Percentiles rank a stretch among this genome's conserved stretches.
Conservation (phyloP, 1,284 basidiomycete genomes). For the Rhodotorula sp. region DNA sequence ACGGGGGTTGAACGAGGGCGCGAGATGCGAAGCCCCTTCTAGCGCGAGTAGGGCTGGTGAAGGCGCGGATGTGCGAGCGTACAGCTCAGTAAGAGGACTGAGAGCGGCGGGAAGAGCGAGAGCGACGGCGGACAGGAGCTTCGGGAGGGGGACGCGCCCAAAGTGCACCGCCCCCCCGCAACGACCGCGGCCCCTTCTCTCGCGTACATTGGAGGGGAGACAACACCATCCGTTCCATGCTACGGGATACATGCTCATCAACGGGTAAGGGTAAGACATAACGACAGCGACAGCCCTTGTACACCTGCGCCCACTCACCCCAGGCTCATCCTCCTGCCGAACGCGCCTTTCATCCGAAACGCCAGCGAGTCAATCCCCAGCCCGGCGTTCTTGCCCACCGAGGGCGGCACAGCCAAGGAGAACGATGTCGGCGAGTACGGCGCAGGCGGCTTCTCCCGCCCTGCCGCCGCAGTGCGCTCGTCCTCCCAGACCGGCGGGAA, state of each 20-base stretch:
- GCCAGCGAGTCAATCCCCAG: not conserved
- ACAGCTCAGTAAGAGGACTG: not conserved
- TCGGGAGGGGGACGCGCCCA: no score
- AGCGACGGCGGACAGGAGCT: not conserved
- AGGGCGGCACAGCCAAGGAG: not conserved
- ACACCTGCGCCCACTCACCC: not conserved
- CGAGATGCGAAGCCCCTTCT: not conserved
- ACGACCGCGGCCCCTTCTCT: not conserved
- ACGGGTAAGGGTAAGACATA: not conserved
- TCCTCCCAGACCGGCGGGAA: not conserved
- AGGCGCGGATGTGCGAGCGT: no score
- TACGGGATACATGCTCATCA: not conserved
- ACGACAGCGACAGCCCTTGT: not conserved
- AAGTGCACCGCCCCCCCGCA: no score
- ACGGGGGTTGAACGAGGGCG: not conserved
- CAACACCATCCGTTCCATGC: not conserved
- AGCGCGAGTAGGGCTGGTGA: not conserved
- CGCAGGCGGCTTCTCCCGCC: not conserved
- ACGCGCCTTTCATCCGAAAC: not conserved
- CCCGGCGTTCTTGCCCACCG: not conserved
- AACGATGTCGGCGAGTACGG: not conserved
- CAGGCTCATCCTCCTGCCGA: not conserved
- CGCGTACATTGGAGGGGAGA: not conserved
- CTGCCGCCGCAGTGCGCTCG: not conserved
- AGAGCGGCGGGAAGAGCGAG: not conserved